A percentile compares a stretch with the other conserved stretches of the same genome.
Evolutionary conservation across 176 grass and related monocot species (phyloP).

Genomic region (Hordeum vulgare): DNA sequence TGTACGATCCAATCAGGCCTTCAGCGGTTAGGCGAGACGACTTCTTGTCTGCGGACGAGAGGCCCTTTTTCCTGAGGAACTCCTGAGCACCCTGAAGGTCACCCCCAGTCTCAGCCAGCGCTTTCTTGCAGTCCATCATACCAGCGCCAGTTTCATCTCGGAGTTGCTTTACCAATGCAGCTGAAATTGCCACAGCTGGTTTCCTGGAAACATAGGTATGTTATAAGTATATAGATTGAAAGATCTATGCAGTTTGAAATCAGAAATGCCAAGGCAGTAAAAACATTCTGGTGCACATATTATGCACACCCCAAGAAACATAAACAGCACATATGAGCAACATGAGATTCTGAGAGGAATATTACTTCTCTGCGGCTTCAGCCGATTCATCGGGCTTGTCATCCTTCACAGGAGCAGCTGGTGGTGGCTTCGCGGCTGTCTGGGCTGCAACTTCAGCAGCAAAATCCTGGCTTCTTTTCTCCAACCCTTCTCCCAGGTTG

Average conservation of each 20-base stretch:
- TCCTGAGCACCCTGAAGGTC: slow-evolving; percentile 84
- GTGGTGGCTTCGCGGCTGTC: slow-evolving; percentile 43
- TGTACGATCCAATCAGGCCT: slow-evolving; percentile 86
- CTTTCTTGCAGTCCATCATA: slow-evolving; percentile 99
- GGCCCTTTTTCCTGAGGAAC: slow-evolving; percentile 92
- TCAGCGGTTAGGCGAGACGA: slow-evolving; percentile 85
- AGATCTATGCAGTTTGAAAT: background rate
- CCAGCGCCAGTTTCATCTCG: slow-evolving; percentile 94
- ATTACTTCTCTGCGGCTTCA: slow-evolving; percentile 77
- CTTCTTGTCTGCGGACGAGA: slow-evolving; percentile 97
- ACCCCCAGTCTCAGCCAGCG: slow-evolving; percentile 64
- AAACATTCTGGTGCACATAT: background rate
- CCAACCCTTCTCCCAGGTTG: slow-evolving; percentile 94
- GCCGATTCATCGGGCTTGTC: slow-evolving; percentile 50
- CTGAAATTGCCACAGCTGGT: slow-evolving; percentile 58
- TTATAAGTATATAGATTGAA: slow-evolving; percentile 16
- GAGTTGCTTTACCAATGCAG: slow-evolving; percentile 88
- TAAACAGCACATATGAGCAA: background rate
- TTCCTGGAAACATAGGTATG: slow-evolving; percentile 49
- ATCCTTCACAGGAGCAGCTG: slow-evolving; percentile 32
- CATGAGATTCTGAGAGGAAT: slow-evolving; percentile 5
- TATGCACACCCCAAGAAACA: background rate
- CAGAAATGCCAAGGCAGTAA: slow-evolving; percentile 13
- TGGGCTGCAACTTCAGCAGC: slow-evolving; percentile 95
- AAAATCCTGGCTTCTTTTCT: slow-evolving; percentile 96